Conservation (phyloP, 306 rosid genomes). For the Vachellia collinsii region DNA sequence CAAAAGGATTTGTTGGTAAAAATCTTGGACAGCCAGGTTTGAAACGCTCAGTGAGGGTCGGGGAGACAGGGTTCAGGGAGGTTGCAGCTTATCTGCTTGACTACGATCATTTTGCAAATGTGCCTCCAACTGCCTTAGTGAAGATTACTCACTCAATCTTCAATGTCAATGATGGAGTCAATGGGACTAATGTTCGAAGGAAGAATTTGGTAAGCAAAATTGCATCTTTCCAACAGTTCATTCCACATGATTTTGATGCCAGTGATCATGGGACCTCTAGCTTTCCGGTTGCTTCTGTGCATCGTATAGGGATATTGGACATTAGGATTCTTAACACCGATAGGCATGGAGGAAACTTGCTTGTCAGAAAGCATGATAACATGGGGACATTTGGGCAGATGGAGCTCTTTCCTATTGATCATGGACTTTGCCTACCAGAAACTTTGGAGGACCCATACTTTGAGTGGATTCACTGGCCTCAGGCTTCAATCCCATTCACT, state of each 20-base stretch:
- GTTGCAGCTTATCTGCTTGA: constrained; percentile 96
- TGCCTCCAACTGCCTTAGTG: constrained; percentile 93
- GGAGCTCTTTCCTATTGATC: constrained; percentile 96
- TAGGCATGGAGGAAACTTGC: constrained; percentile 95
- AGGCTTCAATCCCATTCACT: constrained; percentile 91
- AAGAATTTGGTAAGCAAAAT: constrained; percentile 86
- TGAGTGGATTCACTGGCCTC: constrained; percentile 99
- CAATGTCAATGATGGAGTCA: constrained; percentile 90
- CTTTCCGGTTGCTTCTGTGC: constrained; percentile 90
- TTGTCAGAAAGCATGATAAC: constrained; percentile 80
- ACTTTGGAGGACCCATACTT: constrained; percentile 94
- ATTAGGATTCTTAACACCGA: constrained; percentile 96
- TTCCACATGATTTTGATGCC: constrained; percentile 95
- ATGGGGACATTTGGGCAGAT: constrained; percentile 85
- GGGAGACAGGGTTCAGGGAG: constrained; percentile 96
- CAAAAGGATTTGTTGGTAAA: constrained; percentile 93
- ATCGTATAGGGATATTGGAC: constrained; percentile 92
- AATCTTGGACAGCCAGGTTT: constrained; percentile 95
- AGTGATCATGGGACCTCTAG: constrained; percentile 98
- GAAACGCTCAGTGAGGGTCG: constrained; percentile 92
- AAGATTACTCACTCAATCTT: constrained; percentile 95
- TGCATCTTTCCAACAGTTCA: constrained; percentile 91
- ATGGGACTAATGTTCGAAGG: constrained; percentile 62
- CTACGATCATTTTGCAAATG: constrained; percentile 82
- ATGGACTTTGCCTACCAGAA: constrained; percentile 96